Evolutionary conservation across 2,329 filamentous ascomycete species (phyloP), one percentile per base, ranked within the genome.

Genomic region (Cadophora sp.): DNA sequence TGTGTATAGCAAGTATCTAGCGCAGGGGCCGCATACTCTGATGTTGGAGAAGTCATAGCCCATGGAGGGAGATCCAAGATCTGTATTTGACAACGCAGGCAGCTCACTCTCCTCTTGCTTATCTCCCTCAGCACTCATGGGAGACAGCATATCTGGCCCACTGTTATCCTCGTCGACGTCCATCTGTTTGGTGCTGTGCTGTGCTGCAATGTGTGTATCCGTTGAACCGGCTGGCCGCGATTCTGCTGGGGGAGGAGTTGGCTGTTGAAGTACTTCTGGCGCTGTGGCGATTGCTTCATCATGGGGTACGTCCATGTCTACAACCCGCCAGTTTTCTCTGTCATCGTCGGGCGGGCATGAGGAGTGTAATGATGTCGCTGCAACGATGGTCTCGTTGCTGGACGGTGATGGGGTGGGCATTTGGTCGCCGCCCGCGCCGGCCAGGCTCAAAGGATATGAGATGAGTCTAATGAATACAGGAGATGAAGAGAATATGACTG

Each of bases 31-130:
- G 77, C 84, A 53, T 84, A 89, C 86, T 78, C 86, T 80, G 64
- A 84, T 78, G 70, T 84, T 85, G 1, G 85, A 86, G 68, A 84
- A 86, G 67, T 87, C 85, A 73, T 83, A 85, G 46, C 83, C 84
- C 74, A 85, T 80, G 11, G 83, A 83, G 2, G 83, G 81, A 34
- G 83, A 79, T 50, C 79, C 75, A 71, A 65, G 75, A 69, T 79
- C 77, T 71, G 64, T 71, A 69, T 64, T 75, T 37, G 69, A 71
- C 71, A 70, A 71, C 68, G 70, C 73, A 66, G 77, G 73, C 55
- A 79, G 64, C 31, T 78, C 76, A 55, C 73, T 74, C 46, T 79
- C 77, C 27, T 80, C 80, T 7, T 74, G 72, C 40, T 80, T 80
- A 56, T 82, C 80, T 19, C 73, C 73, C 31, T 81, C 79, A 59